Evolutionary conservation across 257 asterid species (phyloP), one percentile per base, ranked within the genome.

Genomic region (Solanum paucissectum): DNA sequence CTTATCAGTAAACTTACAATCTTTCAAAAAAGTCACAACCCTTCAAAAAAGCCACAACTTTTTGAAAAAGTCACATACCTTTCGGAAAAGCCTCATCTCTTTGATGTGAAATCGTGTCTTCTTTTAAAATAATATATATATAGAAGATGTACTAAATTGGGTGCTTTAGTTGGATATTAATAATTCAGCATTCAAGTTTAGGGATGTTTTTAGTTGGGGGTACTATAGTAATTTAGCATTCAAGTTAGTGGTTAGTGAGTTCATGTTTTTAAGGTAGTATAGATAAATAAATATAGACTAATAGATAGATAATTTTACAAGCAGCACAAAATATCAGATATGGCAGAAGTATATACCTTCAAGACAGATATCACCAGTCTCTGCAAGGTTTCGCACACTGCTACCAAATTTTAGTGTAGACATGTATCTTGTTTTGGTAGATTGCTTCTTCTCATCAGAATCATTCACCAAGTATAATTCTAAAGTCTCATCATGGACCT

Each of bases 361-460:
- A 86, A 97, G 98, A 89, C 90, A 90, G 87, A 97, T 93, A 91
- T 97, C 98, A 86, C 98, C 96, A 6, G 96, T 89, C 88, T 83
- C 90, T 29, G 99, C 98, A 86, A 97, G 95, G 86, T 89, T 92
- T 84, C 92, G 93, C 72, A 95, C 92, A 81, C 89, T 88, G 76
- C 91, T 91, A 87, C 92, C 90, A 73, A 96, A 95, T 92, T 93
- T 94, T 88, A 96, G 89, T 84, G 99, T 92, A 71, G 98, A 93
- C 98, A 93, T 95, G 93, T 91, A 94, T 25, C 91, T 91, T 84
- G 71, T 90, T 72, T 87, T 91, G 84, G 85, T 87, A 87, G 88
- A 73, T 86, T 68, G 94, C 74, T 60, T 36, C 83, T 87, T 90
- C 29, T 88, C 93, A 83, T 87, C 83, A 52, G 95, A 92, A 87